Evolutionary conservation across 31 red algal genomes (phyloP), one percentile per base, ranked within the genome.

Genomic region (Asparagopsis taxiformis): DNA sequence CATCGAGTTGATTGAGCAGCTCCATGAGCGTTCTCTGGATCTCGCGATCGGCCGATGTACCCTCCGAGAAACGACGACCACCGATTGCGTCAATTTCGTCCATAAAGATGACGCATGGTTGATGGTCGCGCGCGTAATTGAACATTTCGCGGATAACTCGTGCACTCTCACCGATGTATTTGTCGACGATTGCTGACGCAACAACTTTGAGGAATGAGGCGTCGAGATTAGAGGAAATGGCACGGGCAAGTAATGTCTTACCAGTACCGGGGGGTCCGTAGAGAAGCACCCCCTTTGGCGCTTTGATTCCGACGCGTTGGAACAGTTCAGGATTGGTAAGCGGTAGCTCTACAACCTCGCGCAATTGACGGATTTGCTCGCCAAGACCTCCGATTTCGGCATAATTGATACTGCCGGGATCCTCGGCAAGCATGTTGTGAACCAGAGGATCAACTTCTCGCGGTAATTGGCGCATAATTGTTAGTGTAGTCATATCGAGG

Each of bases 31-130:
- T 99, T 59, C 97, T 74, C 72, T 99, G 97, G 72, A 99, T 99
- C 56, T 99, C 97, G 15, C 97, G 92, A 70, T 99, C 97, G 24
- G 97, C 97, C 19, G 92, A 95, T 13, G 97, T 99, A 31, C 97
- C 97, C 55, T 99, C 92, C 7, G 83, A 90, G 72, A 99, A 99
- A 53, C 97, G 97, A 17, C 88, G 69, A 17, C 97, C 97, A 30
- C 97, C 97, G 60, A 99, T 99, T 26, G 97, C 97, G 77, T 99
- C 97, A 70, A 99, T 95, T 70, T 99, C 97, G 83, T 99, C 97
- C 97, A 99, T 99, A 44, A 99, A 99, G 38, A 99, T 99, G 58
- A 99, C 79, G 59, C 97, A 99, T n/a, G 97, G 97, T 58, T 99
- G 89, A 53, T 99, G 97, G 71, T 92, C 93, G 29, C 82, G 57